Conservation (phyloP, 371 early-diverging fungal species). For the Mortierella sp. region DNA sequence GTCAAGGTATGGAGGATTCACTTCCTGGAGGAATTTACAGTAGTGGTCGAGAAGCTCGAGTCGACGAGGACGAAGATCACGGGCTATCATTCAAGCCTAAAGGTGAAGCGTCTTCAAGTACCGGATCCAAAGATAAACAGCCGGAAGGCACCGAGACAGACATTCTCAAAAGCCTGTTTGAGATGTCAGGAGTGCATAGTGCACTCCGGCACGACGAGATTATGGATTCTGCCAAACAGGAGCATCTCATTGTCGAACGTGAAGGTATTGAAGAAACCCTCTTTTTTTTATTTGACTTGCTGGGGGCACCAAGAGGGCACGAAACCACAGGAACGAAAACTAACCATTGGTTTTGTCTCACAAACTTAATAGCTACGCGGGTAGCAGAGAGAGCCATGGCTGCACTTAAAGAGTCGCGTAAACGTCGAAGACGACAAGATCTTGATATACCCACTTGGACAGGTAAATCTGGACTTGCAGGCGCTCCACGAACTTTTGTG, state of each 20-base stretch:
- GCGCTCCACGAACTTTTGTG: slow-evolving; percentile 27
- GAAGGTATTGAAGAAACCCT: slow-evolving; percentile 69
- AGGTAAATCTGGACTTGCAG: slow-evolving; percentile 65
- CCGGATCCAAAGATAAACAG: neutral
- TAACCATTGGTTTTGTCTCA: neutral
- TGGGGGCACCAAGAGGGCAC: neutral
- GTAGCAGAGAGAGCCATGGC: slow-evolving; percentile 67
- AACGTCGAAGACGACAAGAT: slow-evolving; percentile 53
- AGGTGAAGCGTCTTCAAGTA: neutral
- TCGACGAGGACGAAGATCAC: slow-evolving; percentile 37
- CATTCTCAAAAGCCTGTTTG: slow-evolving; percentile 78
- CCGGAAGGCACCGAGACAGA: slow-evolving; percentile 57
- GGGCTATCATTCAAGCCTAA: slow-evolving; percentile 12
- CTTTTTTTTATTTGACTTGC: neutral
- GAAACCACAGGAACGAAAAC: neutral
- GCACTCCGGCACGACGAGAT: slow-evolving; percentile 91
- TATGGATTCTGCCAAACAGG: slow-evolving; percentile 73
- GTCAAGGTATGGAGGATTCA: slow-evolving; percentile 9
- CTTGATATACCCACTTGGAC: slow-evolving; percentile 77
- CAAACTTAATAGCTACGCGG: slow-evolving; percentile 51
- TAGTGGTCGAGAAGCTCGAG: slow-evolving; percentile 10
- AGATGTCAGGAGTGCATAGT: slow-evolving; percentile 86
- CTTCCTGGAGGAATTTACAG: slow-evolving; percentile 20
- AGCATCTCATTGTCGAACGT: slow-evolving; percentile 72
- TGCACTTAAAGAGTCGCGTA: slow-evolving; percentile 63